Evolutionary conservation across 176 grass and related monocot genomes (phyloP).

Genomic region (Musa acuminata): DNA sequence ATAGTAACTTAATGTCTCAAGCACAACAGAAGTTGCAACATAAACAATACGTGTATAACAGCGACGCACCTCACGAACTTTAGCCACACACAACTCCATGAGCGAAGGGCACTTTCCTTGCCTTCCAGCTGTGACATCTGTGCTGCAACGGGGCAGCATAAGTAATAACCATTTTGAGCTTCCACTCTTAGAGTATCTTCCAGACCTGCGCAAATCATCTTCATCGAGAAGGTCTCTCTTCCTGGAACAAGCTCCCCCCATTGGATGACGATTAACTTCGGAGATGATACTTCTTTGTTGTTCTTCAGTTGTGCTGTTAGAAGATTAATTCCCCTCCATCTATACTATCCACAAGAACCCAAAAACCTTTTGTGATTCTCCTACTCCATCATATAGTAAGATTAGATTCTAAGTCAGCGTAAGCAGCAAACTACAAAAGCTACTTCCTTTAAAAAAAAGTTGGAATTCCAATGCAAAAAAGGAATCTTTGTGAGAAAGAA

Average conservation of each 20-base stretch:
- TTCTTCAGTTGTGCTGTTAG: neutral
- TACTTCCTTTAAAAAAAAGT: neutral
- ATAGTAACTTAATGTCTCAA: neutral
- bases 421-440: neutral
- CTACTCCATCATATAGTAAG: neutral
- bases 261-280: constrained; percentile 12
- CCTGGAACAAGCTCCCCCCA: constrained; percentile 92
- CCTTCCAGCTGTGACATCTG: constrained; percentile 20
- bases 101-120: constrained; percentile 51
- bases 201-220: constrained; percentile 25
- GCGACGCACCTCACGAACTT: constrained; percentile 53
- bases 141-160: constrained; percentile 47
- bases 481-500: neutral
- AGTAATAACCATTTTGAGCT: constrained; percentile 80
- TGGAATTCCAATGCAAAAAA: neutral
- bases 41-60: constrained; percentile 1
- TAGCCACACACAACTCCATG: constrained; percentile 76
- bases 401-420: constrained; percentile 6
- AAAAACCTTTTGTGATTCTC: neutral
- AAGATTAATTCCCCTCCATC: neutral
- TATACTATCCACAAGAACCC: neutral
- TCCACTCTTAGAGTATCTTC: constrained; percentile 75
- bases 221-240: constrained; percentile 52
- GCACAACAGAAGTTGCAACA: neutral
- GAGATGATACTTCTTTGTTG: neutral